These are phyloP conservation scores for Ceratobasidium sp. DNA, from an alignment of 1,284 basidiomycete species.

Conservation along the genomic window DNA sequence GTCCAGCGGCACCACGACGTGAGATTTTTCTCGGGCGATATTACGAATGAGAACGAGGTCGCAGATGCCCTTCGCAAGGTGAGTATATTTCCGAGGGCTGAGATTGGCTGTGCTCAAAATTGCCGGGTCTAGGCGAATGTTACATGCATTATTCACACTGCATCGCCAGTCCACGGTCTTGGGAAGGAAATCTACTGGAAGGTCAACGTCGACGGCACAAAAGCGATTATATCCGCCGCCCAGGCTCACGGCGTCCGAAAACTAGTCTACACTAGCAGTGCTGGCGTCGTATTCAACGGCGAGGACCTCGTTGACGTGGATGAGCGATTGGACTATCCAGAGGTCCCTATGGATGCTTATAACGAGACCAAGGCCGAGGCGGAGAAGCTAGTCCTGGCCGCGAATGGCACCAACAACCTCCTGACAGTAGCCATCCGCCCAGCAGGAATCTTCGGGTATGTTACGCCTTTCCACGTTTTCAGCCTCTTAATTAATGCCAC, in stretches of 20 bases:
- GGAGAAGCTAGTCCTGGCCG: conserved; percentile 83
- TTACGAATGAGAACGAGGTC: conserved; percentile 79
- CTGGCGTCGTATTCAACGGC: conserved; percentile 92
- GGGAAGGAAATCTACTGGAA: conserved; percentile 83
- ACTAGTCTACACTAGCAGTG: conserved; percentile 95
- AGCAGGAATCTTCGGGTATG: conserved; percentile 95
- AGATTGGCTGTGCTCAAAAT: not conserved
- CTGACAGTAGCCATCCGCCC: conserved; percentile 92
- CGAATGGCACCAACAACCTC: conserved; percentile 85
- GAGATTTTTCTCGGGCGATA: conserved; percentile 86
- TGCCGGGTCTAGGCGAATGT: conserved; percentile 69
- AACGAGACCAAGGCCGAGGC: conserved; percentile 97
- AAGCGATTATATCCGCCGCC: conserved; percentile 85
- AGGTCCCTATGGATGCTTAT: conserved; percentile 87
- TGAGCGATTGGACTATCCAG: conserved; percentile 85
- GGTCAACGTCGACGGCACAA: conserved; percentile 95
- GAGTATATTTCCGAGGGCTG: conserved; percentile 50
- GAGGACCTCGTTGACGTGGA: conserved; percentile 86
- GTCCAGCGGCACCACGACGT: conserved; percentile 84
- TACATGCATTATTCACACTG: conserved; percentile 94
- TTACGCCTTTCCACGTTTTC: conserved; percentile 34
- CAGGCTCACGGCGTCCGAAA: conserved; percentile 78
- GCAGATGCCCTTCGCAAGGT: conserved; percentile 79
- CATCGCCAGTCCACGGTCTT: conserved; percentile 85
- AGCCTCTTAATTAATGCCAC: conserved; percentile 30